Base-by-base conservation (phyloP, 140 eudicot genomes). In the Cichorium intybus region DNA sequence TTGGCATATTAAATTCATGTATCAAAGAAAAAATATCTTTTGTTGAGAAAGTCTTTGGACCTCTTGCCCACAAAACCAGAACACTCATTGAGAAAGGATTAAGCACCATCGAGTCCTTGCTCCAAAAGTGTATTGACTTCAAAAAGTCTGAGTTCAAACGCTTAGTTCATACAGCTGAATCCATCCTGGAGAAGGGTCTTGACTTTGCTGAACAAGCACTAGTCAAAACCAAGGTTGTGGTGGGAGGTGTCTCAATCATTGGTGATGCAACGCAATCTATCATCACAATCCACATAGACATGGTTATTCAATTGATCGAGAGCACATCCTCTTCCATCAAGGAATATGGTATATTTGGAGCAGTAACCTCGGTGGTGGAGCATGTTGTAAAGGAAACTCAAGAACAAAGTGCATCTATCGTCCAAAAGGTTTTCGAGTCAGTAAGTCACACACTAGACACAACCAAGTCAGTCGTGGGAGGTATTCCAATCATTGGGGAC, bases 401-500 rank as follows among this genome's bases (percentile, higher is more conserved):
- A 35, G 43, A 4, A 35, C 9, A 2, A 35, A 10, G 15, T 35
- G 43, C 43, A 35, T 8, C 43, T 15, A 35, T 35, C 43, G 2
- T 55, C 61, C 41, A 55, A 55, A 55, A 45, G 9, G 47, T n/a
- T 10, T 14, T 14, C 47, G 47, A 31, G 35, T 31, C 4, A 2
- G 35, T 31, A 4, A 4, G 47, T 10, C 18, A 23, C 12, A 20
- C 60, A 16, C 60, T 54, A 0, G 60, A 54, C 34, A 54, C 60
- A 6, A 24, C 60, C 60, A 54, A 15, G 27, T 54, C 35, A 17
- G 6, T 24, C n/a, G 55, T 49, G 15, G 69, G 47, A 4, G 31
- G 55, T 7, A 49, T 70, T 31, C 76, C 76, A 10, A 15, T 70
- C 4, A 43, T 70, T 18, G 69, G 69, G 2, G 22, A 60, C 7